Evolutionary conservation across 2,329 filamentous ascomycete species (phyloP).

Genomic region (Ophiostoma montium): DNA sequence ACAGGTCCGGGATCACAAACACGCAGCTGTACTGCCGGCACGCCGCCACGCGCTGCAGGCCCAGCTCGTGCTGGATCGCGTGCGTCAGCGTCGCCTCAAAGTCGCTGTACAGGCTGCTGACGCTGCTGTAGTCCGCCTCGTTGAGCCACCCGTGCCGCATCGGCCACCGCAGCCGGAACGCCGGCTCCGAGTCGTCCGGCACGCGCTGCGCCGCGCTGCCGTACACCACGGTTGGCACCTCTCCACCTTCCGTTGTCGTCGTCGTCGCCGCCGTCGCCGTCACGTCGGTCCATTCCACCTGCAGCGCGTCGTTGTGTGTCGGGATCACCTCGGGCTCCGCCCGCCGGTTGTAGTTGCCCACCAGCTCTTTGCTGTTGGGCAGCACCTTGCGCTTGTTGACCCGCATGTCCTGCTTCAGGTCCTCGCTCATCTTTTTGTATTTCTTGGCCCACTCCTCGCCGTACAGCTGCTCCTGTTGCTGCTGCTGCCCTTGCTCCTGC

Average conservation of each 20-base stretch:
- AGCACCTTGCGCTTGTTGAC: slow-evolving; percentile 87
- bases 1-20: slow-evolving; percentile 93
- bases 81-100: slow-evolving; percentile 78
- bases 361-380: slow-evolving; percentile 93
- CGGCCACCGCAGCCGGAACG: slow-evolving; percentile 89
- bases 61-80: slow-evolving; percentile 73
- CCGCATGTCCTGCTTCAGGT: slow-evolving; percentile 82
- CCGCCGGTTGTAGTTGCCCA: slow-evolving; percentile 84
- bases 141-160: slow-evolving; percentile 78
- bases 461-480: slow-evolving; percentile 75
- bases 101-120: slow-evolving; percentile 71
- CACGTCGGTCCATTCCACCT: slow-evolving; percentile 91
- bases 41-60: slow-evolving; percentile 60
- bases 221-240: slow-evolving; percentile 51
- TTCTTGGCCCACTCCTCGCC: slow-evolving; percentile 66
- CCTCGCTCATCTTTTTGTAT: slow-evolving; percentile 70
- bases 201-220: slow-evolving; percentile 74
- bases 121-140: slow-evolving; percentile 71
- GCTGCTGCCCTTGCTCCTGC: too few relatives aligned
- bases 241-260: slow-evolving; percentile 12
- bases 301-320: slow-evolving; percentile 85
- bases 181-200: slow-evolving; percentile 74
- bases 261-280: slow-evolving; percentile 14
- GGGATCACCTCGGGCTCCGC: slow-evolving; percentile 75
- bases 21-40: slow-evolving; percentile 90